Evolutionary conservation across 2,329 filamentous ascomycete species (phyloP), one percentile per base, ranked within the genome.

Genomic region (Penicillium griseofulvum): DNA sequence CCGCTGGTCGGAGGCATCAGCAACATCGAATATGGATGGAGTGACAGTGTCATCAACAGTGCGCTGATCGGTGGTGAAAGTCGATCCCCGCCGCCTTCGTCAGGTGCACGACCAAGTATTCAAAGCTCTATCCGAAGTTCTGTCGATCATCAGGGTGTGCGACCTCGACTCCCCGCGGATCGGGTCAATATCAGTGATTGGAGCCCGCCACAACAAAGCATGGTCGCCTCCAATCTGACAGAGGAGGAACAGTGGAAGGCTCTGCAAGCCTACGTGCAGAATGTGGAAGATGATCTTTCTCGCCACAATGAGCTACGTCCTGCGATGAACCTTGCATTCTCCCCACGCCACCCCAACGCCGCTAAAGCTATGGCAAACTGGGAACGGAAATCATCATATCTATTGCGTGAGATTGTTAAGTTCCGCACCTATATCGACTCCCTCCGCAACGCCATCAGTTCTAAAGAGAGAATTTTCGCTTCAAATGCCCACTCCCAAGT

Each of bases 11-110:
- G 94, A 54, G 93, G 92, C 54, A 89, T 99, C 64, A 96, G 90
- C 75, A 99, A 97, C 71, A 89, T 97, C 64, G 94, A 99, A 73
- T 97, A 97, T 68, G 94, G 94, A 50, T 99, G 94, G 94, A 90
- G 91, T 64, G 91, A 96, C 38, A 80, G 82, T 19, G 86, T 97
- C 57, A 86, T 97, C 66, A 85, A 85, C 61, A 89, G 89, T 63
- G 90, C 95, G 17, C 78, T 84, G 36, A 84, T 96, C 61, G 86
- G 75, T 47, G 57, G 84, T 63, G 72, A 79, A 44, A 62, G 71
- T 53, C 60, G 64, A 47, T 69, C 72, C 14, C 62, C 71, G 52
- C 62, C 67, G 7, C 67, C 66, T 53, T 59, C 73, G 14, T 68
- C 67, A n/a, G 71, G 69, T 12, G 71, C 76, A 36, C 75, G 82